Evolutionary conservation across 495 filamentous ascomycete species (phyloP).

Genomic region (Chaetomium tenue): DNA sequence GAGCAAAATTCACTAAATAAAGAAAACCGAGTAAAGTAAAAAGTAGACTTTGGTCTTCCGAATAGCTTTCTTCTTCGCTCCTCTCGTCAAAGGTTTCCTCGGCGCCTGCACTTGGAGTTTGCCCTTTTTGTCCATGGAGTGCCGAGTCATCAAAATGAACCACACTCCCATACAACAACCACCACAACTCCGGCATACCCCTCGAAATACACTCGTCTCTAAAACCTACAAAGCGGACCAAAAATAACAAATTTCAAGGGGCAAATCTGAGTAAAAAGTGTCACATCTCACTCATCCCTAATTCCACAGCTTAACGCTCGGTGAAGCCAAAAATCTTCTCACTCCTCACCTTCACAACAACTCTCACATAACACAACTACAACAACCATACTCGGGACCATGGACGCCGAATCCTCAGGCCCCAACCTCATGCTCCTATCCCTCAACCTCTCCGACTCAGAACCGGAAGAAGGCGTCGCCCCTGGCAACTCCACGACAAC

Average conservation of each 20-base stretch:
- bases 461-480: slow-evolving; percentile 26
- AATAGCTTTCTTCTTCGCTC: no score
- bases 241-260: not conserved
- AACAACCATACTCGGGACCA: slow-evolving; percentile 10
- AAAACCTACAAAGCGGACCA: not conserved
- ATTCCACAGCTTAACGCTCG: not conserved
- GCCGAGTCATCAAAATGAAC: no score
- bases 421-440: slow-evolving; percentile 43
- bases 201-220: not conserved
- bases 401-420: slow-evolving; percentile 27
- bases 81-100: no score
- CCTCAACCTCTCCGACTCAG: slow-evolving; percentile 44
- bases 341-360: no score
- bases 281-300: not conserved
- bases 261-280: not conserved
- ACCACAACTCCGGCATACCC: no score
- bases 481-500: slow-evolving; percentile 13
- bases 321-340: not conserved
- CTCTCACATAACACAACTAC: no score
- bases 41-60: no score
- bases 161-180: no score
- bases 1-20: no score
- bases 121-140: no score
- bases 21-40: no score
- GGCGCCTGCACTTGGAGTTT: no score